Conservation (phyloP, 2,329 filamentous ascomycete species). For the Botrytis hyacinthi region DNA sequence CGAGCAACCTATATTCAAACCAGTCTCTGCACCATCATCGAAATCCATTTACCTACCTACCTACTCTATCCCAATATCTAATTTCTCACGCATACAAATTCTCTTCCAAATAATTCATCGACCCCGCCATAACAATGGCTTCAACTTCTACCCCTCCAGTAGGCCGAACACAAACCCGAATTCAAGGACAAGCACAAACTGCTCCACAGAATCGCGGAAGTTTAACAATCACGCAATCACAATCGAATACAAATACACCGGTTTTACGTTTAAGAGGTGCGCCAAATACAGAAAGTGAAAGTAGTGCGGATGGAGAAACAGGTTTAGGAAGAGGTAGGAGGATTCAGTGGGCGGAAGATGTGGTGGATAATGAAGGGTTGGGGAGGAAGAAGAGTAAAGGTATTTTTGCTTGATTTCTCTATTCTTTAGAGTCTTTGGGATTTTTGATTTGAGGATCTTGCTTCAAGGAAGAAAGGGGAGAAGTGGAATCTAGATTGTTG, state of each 20-base stretch:
- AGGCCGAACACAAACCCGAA: not conserved
- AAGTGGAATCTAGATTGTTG: not conserved
- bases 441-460: not conserved
- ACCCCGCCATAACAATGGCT: not conserved
- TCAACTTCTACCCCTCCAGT: not conserved
- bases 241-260: conserved; percentile 21
- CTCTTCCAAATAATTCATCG: not conserved
- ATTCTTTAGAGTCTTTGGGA: not conserved
- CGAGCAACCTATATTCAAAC: not conserved
- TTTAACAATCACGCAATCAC: not conserved
- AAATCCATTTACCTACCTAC: not conserved
- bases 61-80: not conserved
- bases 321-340: conserved; percentile 45
- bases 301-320: conserved; percentile 9
- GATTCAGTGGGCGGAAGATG: conserved; percentile 90
- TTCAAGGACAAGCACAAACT: not conserved
- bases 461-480: not conserved
- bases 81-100: not conserved
- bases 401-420: conserved; percentile 41
- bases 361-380: conserved; percentile 92
- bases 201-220: not conserved
- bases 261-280: conserved; percentile 37
- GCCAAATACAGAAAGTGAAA: conserved; percentile 19
- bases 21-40: not conserved
- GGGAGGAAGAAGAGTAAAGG: conserved; percentile 94